Base-by-base conservation (phyloP, 305 asterid genomes). In the Fraxinus angustifolia region DNA sequence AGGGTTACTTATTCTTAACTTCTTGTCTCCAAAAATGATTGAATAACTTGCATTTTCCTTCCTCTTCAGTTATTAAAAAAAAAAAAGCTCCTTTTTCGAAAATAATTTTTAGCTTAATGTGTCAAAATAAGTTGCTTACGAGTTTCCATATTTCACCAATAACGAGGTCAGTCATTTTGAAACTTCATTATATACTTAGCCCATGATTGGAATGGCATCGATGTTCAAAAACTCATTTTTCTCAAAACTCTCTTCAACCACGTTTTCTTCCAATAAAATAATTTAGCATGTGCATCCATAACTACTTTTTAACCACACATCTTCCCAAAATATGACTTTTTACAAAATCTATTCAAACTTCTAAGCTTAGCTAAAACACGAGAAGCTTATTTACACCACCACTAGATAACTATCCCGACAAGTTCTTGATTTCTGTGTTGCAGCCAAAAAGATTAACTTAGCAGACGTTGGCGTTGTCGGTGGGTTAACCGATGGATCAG, bases 391-490 rank as follows among this genome's bases (percentile, higher is more conserved):
- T 65, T 68, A 68, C 40, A 30, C 74, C 3, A 11, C 11, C 19
- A 1, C 40, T 21, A 60, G 31, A 26, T 26, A 65, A 28, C 35
- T 8, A 65, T 65, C 35, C 35, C 35, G 7, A 11, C 73, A 65
- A 26, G 34, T 65, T 65, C 0, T 30, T 65, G 73, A 65, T 65
- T 65, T 65, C 71, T 82, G 65, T 45, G 36, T 34, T 81, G 89
- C 97, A 93, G 97, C 98, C 83, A 93, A 91, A 84, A 93, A 92
- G 90, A 94, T 89, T 19, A 90, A 91, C 92, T 92, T 94, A 81
- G 88, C 98, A 62, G 97, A 89, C 85, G 92, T 92, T 35, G 98
- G 98, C 62, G 86, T 92, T 17, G 90, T 94, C 28, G 96, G 97
- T 23, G 93, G 96, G 77, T 83, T 92, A 81, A 84, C 82, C 17